Evolutionary conservation across 495 filamentous ascomycete genomes (phyloP).

Genomic region (Aspergillus baeticus): DNA sequence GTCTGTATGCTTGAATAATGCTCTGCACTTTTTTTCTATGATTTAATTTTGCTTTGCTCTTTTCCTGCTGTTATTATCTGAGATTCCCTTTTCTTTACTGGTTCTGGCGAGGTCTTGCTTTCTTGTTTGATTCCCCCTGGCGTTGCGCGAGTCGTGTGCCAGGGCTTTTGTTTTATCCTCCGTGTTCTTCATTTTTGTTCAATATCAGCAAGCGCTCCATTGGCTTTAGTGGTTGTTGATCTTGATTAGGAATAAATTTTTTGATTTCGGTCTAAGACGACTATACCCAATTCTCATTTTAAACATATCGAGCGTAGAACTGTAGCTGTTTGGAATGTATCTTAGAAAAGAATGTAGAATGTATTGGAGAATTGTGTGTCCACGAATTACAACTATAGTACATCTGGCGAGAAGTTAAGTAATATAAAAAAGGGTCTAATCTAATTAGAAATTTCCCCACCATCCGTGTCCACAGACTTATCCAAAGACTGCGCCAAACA

Average conservation of each 20-base stretch:
- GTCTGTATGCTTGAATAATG: conserved; percentile 19
- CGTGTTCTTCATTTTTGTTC: too few relatives aligned
- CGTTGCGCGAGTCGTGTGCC: conserved; percentile 15
- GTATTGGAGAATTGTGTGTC: too few relatives aligned
- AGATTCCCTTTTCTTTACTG: conserved; percentile 2
- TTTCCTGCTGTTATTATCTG: conserved; percentile 13
- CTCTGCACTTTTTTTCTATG: conserved; percentile 3
- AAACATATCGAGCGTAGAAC: too few relatives aligned
- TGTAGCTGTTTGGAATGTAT: too few relatives aligned
- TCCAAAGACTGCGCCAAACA: background rate
- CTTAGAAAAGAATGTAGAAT: too few relatives aligned
- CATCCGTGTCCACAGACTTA: background rate
- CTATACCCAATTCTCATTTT: background rate
- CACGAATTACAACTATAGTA: too few relatives aligned
- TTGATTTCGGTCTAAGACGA: background rate
- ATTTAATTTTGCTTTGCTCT: conserved; percentile 8
- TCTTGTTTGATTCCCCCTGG: conserved; percentile 11
- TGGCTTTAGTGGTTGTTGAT: conserved; percentile 6
- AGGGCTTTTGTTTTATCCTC: conserved; percentile 13
- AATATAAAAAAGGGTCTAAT: too few relatives aligned
- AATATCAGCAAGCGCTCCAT: conserved; percentile 26
- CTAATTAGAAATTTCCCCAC: too few relatives aligned
- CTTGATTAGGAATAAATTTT: conserved; percentile 14
- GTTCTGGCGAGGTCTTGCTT: conserved; percentile 10
- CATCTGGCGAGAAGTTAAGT: too few relatives aligned